These are phyloP conservation scores for Apodospora peruviana DNA, from an alignment of 495 filamentous ascomycete genomes.

Conservation along the genomic window DNA sequence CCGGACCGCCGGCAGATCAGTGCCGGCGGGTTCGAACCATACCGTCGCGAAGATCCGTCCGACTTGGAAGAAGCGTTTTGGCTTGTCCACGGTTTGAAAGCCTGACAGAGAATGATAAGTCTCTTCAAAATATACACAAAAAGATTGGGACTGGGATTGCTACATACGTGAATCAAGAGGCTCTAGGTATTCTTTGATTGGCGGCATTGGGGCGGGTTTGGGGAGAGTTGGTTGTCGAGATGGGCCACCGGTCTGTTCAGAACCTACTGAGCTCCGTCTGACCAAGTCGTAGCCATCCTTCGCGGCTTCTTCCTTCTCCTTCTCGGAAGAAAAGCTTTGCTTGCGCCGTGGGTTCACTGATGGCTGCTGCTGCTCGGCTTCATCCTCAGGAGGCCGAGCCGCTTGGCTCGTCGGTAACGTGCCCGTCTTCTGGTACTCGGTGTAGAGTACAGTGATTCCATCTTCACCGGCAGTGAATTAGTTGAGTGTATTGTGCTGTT, in stretches of 20 bases:
- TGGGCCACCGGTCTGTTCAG: not conserved
- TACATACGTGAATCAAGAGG: not conserved
- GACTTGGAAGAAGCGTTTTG: slow-evolving; percentile 36
- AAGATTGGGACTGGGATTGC: not conserved
- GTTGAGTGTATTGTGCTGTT: no score
- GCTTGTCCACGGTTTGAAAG: slow-evolving; percentile 22
- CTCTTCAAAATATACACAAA: not conserved
- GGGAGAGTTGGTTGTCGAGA: not conserved
- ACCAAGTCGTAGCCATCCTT: not conserved
- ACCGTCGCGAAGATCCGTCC: slow-evolving; percentile 30
- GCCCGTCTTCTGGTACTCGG: not conserved
- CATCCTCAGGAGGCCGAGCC: not conserved
- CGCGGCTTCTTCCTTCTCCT: not conserved
- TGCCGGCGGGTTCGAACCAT: slow-evolving; percentile 27
- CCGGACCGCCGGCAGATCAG: not conserved
- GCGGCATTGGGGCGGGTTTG: not conserved
- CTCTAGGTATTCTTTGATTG: not conserved
- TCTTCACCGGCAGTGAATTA: no score
- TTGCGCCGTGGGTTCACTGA: not conserved
- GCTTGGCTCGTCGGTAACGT: not conserved
- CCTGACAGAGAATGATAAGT: not conserved
- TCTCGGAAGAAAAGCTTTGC: not conserved
- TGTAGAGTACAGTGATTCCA: not conserved
- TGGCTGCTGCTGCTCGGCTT: not conserved
- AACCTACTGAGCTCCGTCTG: not conserved